Percentiles rank a stretch among this genome's conserved stretches.
Evolutionary conservation across 2,329 filamentous ascomycete genomes (phyloP).

Genomic region (Ophiosphaerella narmari): DNA sequence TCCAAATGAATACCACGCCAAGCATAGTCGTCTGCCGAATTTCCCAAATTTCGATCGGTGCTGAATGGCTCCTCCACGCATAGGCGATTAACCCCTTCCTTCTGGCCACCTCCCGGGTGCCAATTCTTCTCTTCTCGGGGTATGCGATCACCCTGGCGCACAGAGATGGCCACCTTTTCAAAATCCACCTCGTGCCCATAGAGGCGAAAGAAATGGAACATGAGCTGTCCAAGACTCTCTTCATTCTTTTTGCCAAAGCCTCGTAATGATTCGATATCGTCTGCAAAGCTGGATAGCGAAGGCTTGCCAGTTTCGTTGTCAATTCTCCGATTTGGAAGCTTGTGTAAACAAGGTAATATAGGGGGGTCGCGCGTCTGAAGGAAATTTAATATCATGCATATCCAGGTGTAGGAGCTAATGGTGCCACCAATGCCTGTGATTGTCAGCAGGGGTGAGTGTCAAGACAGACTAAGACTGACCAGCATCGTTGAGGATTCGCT

Average conservation of each 20-base stretch:
- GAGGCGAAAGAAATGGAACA: constrained; percentile 94
- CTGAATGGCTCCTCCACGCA: constrained; percentile 99
- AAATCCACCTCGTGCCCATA: constrained; percentile 95
- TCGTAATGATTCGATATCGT: constrained; percentile 75
- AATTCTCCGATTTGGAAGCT: constrained; percentile 66
- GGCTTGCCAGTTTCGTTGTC: constrained; percentile 64
- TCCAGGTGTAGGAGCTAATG: constrained; percentile 98
- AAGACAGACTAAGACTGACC: constrained; percentile 63
- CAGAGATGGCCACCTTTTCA: constrained; percentile 79
- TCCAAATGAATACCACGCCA: constrained; percentile 91
- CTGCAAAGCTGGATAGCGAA: constrained; percentile 75
- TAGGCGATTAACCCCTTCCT: constrained; percentile 69
- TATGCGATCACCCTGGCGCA: constrained; percentile 77
- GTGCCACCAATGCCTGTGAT: constrained; percentile 79
- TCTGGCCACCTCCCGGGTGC: constrained; percentile 63
- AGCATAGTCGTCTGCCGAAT: constrained; percentile 93
- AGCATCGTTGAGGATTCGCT: constrained; percentile 91
- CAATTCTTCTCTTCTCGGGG: constrained; percentile 87
- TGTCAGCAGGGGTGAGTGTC: constrained; percentile 19
- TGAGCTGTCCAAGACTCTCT: constrained; percentile 79
- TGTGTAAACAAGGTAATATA: constrained; percentile 83
- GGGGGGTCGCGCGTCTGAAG: constrained; percentile 85
- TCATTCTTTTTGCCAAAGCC: constrained; percentile 80
- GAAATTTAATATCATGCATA: constrained; percentile 97
- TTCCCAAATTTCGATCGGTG: constrained; percentile 83